Percentiles rank a stretch among this genome's conserved stretches.
Evolutionary conservation across 1,139 yeast genomes (phyloP).

Genomic region (Scheffersomyces stambukii): DNA sequence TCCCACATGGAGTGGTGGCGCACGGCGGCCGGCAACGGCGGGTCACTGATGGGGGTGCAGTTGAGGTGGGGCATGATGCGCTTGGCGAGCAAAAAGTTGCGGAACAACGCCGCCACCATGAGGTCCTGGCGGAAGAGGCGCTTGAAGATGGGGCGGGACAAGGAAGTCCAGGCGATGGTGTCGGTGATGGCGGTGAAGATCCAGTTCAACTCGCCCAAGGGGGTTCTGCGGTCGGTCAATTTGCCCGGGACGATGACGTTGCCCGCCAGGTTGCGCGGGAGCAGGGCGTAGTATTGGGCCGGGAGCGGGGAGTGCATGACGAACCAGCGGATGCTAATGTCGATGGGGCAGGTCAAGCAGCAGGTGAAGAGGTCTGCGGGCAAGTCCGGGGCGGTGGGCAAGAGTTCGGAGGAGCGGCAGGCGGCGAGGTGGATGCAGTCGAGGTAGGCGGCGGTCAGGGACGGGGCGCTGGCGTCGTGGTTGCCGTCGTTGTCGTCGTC

Average conservation of each 20-base stretch:
- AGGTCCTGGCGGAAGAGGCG: constrained; percentile 89
- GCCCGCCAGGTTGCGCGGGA: constrained; percentile 50
- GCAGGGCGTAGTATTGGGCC: constrained; percentile 55
- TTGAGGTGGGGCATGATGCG: constrained; percentile 91
- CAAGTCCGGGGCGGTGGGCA: constrained; percentile 90
- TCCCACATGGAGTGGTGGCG: constrained; percentile 95
- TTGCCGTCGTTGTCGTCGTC: constrained; percentile 80
- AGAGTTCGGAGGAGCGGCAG: constrained; percentile 76
- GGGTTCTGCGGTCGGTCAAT: constrained; percentile 88
- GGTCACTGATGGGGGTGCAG: constrained; percentile 93
- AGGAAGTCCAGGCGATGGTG: constrained; percentile 94
- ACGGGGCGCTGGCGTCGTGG: constrained; percentile 60
- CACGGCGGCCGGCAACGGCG: constrained; percentile 79
- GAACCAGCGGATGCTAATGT: constrained; percentile 89
- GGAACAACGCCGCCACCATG: constrained; percentile 92
- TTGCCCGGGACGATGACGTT: constrained; percentile 83
- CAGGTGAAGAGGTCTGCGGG: constrained; percentile 97
- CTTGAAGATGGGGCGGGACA: constrained; percentile 85
- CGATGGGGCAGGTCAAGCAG: constrained; percentile 93
- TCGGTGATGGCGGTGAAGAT: constrained; percentile 97
- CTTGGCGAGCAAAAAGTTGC: constrained; percentile 88
- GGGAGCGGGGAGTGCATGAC: constrained; percentile 76
- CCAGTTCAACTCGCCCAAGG: constrained; percentile 95
- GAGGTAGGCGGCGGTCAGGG: constrained; percentile 66
- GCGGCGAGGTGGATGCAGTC: constrained; percentile 95